Conservation (phyloP, 2,329 filamentous ascomycete species). For the Neofusicoccum parvum region DNA sequence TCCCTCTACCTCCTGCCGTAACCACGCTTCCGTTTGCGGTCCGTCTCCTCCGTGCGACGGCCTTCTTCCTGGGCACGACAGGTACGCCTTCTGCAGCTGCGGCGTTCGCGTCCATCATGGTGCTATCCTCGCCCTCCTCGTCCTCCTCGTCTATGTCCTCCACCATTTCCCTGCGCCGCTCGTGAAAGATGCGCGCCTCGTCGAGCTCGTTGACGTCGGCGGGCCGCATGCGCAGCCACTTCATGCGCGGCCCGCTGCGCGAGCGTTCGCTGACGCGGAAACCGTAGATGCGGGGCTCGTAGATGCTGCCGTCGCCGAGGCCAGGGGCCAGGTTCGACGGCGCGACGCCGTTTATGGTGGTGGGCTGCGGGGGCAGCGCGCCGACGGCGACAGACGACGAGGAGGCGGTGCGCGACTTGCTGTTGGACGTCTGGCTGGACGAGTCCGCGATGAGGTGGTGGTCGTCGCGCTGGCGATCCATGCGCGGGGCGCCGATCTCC, state of each 20-base stretch:
- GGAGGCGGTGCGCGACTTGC: slow-evolving; percentile 34
- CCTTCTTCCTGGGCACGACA: slow-evolving; percentile 37
- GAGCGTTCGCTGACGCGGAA: slow-evolving; percentile 92
- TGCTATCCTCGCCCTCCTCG: slow-evolving; percentile 33
- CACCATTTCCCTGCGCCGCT: slow-evolving; percentile 30
- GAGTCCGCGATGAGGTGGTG: slow-evolving; percentile 39
- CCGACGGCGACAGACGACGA: slow-evolving; percentile 38
- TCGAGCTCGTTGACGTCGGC: slow-evolving; percentile 79
- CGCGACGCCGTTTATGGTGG: slow-evolving; percentile 79
- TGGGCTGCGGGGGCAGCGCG: slow-evolving; percentile 49
- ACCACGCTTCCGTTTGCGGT: slow-evolving; percentile 22
- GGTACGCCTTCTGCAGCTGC: slow-evolving; percentile 35
- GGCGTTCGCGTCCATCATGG: slow-evolving; percentile 31
- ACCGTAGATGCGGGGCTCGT: slow-evolving; percentile 94
- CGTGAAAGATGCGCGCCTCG: slow-evolving; percentile 59
- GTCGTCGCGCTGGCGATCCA: slow-evolving; percentile 42
- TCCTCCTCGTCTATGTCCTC: slow-evolving; percentile 45
- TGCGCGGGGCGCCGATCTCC: slow-evolving; percentile 72
- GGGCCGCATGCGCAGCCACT: slow-evolving; percentile 88
- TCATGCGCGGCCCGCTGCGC: slow-evolving; percentile 90
- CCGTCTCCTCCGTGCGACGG: slow-evolving; percentile 38
- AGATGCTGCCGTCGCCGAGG: slow-evolving; percentile 79
- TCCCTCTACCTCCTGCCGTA: slow-evolving; percentile 29
- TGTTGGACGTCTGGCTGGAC: slow-evolving; percentile 34
- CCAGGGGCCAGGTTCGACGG: slow-evolving; percentile 86